phyloP scores from a whole-genome alignment of 106 monocot species.

The Allium sativum region DNA sequence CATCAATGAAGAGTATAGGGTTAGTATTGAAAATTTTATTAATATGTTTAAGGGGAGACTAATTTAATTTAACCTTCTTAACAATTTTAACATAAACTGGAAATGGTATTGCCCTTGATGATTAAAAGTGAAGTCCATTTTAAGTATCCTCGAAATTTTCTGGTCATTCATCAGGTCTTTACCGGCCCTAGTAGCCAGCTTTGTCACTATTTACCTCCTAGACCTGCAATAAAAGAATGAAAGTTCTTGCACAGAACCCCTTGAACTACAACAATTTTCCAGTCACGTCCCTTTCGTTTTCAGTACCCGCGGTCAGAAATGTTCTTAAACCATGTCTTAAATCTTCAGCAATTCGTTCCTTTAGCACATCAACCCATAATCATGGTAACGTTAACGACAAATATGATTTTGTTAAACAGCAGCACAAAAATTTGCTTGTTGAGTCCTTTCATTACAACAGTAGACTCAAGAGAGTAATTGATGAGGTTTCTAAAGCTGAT shows the following conservation, averaged over 20 bases:
- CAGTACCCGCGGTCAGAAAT: neutral
- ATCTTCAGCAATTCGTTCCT: neutral
- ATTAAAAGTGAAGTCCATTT: no score
- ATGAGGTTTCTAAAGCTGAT: slow-evolving; percentile 22
- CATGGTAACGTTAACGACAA: neutral
- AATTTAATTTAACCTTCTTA: no score
- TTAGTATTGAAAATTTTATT: no score
- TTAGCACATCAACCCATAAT: neutral
- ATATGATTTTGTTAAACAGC: neutral
- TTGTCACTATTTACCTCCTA: no score
- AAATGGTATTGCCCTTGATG: no score
- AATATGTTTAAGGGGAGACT: no score
- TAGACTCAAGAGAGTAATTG: slow-evolving; percentile 16
- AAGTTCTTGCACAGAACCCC: neutral
- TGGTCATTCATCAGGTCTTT: no score
- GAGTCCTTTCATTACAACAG: slow-evolving; percentile 47
- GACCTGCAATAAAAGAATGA: neutral
- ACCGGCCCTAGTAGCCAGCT: no score
- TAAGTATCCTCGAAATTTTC: no score
- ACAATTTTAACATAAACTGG: no score
- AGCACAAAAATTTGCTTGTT: slow-evolving; percentile 30
- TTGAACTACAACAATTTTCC: neutral
- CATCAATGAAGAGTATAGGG: no score
- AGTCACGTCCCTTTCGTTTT: neutral
- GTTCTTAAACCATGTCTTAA: neutral